phyloP scores from a whole-genome alignment of 345 rosid species.

The Eutrema heterophyllum region DNA sequence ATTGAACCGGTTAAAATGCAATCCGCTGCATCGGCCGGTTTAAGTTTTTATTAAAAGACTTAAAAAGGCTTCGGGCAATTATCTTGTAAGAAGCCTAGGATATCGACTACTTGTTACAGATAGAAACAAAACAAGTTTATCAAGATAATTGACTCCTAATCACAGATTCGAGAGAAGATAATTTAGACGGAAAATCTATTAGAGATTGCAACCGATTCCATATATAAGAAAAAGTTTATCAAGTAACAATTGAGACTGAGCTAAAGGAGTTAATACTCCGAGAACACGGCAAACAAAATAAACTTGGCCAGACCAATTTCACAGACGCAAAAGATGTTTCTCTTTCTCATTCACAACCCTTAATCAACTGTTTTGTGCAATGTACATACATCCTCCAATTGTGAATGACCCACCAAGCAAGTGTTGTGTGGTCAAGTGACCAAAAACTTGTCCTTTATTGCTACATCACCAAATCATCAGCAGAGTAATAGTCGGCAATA shows the following conservation, averaged over 20 bases:
- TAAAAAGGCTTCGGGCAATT: too few species aligned
- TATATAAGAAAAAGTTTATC: neutral
- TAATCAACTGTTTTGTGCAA: conserved; percentile 20
- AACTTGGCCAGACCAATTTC: conserved; percentile 13
- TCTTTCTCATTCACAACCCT: conserved; percentile 18
- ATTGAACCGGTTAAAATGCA: neutral
- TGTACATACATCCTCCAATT: conserved; percentile 25
- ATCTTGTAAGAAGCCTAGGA: too few species aligned
- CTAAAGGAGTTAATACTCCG: neutral
- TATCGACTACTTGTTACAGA: too few species aligned
- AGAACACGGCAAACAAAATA: conserved; percentile 22
- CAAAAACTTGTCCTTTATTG: neutral
- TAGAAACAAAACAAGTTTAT: too few species aligned
- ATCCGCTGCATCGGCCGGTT: too few species aligned
- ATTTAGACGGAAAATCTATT: too few species aligned
- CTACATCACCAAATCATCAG: conserved; percentile 85
- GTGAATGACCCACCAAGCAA: conserved; percentile 8
- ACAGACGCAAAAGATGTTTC: conserved; percentile 15
- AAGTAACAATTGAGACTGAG: neutral
- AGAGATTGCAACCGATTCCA: too few species aligned
- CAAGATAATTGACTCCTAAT: too few species aligned
- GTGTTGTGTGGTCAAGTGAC: neutral
- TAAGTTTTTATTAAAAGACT: too few species aligned
- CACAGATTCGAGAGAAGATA: too few species aligned
- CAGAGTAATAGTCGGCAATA: conserved; percentile 94